Evolutionary conservation across 31 red algal species (phyloP).

Genomic region (Odonthalia washingtoniensis): DNA sequence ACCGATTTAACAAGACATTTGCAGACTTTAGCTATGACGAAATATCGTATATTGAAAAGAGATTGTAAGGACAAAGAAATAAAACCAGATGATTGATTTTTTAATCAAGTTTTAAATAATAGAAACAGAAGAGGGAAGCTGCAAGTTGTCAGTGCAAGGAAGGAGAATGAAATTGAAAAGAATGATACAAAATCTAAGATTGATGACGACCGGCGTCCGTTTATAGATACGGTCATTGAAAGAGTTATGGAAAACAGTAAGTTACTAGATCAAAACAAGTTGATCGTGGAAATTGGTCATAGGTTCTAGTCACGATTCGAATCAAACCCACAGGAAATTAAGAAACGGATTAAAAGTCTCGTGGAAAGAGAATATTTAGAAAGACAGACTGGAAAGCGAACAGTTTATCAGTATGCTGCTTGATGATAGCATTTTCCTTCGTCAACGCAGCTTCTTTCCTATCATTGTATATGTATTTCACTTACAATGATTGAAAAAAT

Average conservation of each 20-base stretch:
- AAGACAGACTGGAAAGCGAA: constrained; percentile 67
- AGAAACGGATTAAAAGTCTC: constrained; percentile 95
- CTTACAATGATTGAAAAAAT: too few species aligned
- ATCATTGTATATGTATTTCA: too few species aligned
- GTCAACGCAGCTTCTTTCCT: too few species aligned
- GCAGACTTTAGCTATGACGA: constrained; percentile 76
- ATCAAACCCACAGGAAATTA: constrained; percentile 88
- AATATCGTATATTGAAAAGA: constrained; percentile 80
- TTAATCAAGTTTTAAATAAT: constrained; percentile 85
- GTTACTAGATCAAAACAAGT: constrained; percentile 81
- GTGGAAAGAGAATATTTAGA: constrained; percentile 88
- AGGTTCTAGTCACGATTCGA: constrained; percentile 77
- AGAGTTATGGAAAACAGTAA: constrained; percentile 96
- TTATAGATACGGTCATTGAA: constrained; percentile 94
- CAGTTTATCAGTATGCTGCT: constrained; percentile 76
- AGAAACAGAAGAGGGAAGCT: constrained; percentile 75
- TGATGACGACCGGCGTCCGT: constrained; percentile 84
- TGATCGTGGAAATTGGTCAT: constrained; percentile 81
- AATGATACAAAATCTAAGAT: constrained; percentile 75
- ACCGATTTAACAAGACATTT: constrained; percentile 76
- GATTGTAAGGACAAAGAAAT: constrained; percentile 68
- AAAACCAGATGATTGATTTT: constrained; percentile 78
- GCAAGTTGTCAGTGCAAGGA: constrained; percentile 72
- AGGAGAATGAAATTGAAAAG: constrained; percentile 88
- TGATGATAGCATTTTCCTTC: too few species aligned